A percentile compares a stretch with the other conserved stretches of the same genome.
These are phyloP conservation scores for Crucihimalaya himalaica DNA, from an alignment of 345 rosid species.

Conservation along the genomic window DNA sequence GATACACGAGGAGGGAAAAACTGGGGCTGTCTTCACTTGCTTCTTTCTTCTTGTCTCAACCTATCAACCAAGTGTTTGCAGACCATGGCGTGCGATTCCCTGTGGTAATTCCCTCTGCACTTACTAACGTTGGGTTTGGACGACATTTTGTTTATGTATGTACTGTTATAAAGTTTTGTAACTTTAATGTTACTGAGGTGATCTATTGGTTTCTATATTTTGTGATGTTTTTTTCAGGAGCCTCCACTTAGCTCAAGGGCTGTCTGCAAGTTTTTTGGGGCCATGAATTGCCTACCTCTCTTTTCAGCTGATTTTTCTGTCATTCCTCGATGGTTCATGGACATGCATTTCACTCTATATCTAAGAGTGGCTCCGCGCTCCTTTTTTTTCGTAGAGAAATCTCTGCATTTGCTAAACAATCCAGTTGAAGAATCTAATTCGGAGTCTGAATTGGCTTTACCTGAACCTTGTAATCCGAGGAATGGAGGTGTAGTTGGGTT, in stretches of 20 bases:
- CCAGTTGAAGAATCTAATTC: constrained; percentile 34
- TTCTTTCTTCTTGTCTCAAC: constrained; percentile 58
- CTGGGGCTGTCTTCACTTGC: constrained; percentile 54
- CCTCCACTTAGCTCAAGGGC: constrained; percentile 47
- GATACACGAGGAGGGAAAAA: constrained; percentile 47
- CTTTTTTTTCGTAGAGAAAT: constrained; percentile 49
- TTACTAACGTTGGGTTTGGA: background rate
- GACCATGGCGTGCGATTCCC: constrained; percentile 58
- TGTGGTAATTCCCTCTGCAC: constrained; percentile 47
- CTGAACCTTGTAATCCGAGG: constrained; percentile 34
- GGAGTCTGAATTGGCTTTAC: constrained; percentile 12
- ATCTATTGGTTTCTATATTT: background rate
- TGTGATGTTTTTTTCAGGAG: constrained; percentile 52
- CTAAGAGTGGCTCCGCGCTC: constrained; percentile 42
- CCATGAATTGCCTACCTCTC: constrained; percentile 45
- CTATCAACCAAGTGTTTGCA: constrained; percentile 52
- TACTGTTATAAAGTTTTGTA: background rate
- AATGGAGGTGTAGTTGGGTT: constrained; percentile 38
- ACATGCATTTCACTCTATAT: constrained; percentile 48
- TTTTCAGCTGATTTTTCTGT: constrained; percentile 73
- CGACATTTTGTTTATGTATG: constrained; percentile 7
- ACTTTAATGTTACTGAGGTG: background rate
- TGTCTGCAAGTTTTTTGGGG: constrained; percentile 64
- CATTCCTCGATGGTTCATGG: constrained; percentile 62
- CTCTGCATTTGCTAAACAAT: constrained; percentile 26